phyloP scores from a whole-genome alignment of 1,284 basidiomycete species.

The Tylopilus sp. region DNA sequence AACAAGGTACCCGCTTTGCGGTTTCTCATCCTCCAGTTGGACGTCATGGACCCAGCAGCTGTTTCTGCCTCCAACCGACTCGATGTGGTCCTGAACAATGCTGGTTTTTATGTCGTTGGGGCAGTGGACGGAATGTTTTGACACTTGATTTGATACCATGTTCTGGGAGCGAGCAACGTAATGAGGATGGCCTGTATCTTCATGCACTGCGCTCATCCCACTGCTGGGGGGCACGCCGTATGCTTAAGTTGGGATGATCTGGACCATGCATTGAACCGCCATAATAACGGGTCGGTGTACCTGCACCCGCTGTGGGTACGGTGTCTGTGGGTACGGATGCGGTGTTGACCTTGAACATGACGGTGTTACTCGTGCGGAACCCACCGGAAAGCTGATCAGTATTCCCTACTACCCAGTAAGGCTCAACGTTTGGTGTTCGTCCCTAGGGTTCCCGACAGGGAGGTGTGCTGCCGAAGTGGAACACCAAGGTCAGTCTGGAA shows the following conservation, averaged over 20 bases:
- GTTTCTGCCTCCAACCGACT: slow-evolving; percentile 25
- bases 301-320: too few species aligned
- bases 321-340: too few species aligned
- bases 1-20: slow-evolving; percentile 23
- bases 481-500: slow-evolving; percentile 24
- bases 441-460: slow-evolving; percentile 26
- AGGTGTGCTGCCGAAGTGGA: slow-evolving; percentile 28
- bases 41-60: slow-evolving; percentile 25
- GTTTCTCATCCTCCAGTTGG: slow-evolving; percentile 27
- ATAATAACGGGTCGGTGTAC: too few species aligned
- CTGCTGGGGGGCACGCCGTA: too few species aligned
- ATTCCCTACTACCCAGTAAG: not conserved
- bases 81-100: slow-evolving; percentile 38
- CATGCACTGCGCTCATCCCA: slow-evolving; percentile 23
- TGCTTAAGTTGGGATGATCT: slow-evolving; percentile 5
- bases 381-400: slow-evolving; percentile 23
- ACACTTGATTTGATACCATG: slow-evolving; percentile 30
- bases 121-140: slow-evolving; percentile 30
- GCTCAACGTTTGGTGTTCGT: slow-evolving; percentile 10
- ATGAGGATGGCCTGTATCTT: slow-evolving; percentile 32
- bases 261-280: not conserved
- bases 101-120: slow-evolving; percentile 26
- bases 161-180: slow-evolving; percentile 33
- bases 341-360: too few species aligned
- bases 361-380: too few species aligned